Percentiles rank a stretch among this genome's conserved stretches.
Evolutionary conservation across 129 eudicot species (phyloP).

Genomic region (Apium graveolens): DNA sequence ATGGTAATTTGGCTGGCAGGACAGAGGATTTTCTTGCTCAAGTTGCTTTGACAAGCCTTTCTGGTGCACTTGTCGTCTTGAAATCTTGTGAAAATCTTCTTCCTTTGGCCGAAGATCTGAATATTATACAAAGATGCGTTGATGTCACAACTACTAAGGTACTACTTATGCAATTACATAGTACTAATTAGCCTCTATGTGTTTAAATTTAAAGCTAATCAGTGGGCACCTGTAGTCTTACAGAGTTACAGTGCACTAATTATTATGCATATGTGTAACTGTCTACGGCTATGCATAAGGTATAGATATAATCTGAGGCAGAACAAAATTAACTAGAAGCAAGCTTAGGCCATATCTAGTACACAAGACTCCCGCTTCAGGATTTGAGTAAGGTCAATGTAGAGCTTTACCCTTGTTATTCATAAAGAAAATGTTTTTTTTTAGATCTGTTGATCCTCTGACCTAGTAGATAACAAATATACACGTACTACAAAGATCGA

Average conservation of each 20-base stretch:
- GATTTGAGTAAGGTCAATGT: background rate
- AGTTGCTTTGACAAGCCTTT: slow-evolving; percentile 75
- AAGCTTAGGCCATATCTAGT: background rate
- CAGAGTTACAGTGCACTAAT: background rate
- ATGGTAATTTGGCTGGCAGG: slow-evolving; percentile 74
- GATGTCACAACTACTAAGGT: slow-evolving; percentile 82
- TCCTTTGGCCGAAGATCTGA: slow-evolving; percentile 68
- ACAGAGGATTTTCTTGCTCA: slow-evolving; percentile 81
- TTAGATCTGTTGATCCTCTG: background rate
- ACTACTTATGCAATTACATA: background rate
- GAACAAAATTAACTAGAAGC: background rate
- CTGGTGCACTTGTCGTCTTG: slow-evolving; percentile 79
- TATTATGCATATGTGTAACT: background rate
- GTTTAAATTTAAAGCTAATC: background rate
- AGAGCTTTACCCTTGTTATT: background rate
- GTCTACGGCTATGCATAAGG: background rate
- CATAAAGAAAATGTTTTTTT: background rate
- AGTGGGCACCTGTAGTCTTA: background rate
- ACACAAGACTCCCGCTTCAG: background rate
- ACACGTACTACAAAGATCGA: background rate
- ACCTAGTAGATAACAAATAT: background rate
- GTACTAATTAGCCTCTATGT: no score
- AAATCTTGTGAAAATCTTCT: slow-evolving; percentile 81
- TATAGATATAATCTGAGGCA: background rate
- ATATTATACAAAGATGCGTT: slow-evolving; percentile 69